Evolutionary conservation across 2,329 filamentous ascomycete species (phyloP).

Genomic region (Ceratocystiopsis sp.): DNA sequence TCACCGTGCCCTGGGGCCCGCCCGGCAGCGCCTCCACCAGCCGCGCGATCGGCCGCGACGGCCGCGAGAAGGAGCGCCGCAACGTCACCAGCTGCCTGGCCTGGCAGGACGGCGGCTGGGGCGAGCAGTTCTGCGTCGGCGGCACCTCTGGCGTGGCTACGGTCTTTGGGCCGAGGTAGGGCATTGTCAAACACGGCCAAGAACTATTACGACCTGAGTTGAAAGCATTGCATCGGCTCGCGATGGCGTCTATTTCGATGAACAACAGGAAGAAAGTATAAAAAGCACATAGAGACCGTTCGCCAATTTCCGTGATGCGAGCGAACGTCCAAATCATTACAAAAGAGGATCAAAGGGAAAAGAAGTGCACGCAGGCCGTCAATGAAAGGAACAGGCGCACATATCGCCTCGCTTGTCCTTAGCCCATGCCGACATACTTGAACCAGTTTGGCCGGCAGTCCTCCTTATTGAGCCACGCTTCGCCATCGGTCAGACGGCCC

Average conservation of each 20-base stretch:
- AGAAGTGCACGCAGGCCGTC: too few relatives aligned
- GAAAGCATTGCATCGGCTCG: too few relatives aligned
- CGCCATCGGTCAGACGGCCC: conserved; percentile 78
- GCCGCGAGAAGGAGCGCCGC: conserved; percentile 38
- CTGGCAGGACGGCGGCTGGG: conserved; percentile 45
- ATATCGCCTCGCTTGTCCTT: conserved; percentile 3
- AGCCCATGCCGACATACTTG: conserved; percentile 77
- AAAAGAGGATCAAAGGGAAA: too few relatives aligned
- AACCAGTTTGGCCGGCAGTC: conserved; percentile 96
- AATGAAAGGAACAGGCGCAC: not conserved
- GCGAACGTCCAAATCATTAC: too few relatives aligned
- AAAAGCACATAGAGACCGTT: conserved; percentile 1
- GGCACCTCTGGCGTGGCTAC: conserved; percentile 50
- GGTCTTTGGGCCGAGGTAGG: conserved; percentile 32
- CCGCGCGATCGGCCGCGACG: conserved; percentile 39
- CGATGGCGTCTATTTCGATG: too few relatives aligned
- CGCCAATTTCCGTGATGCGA: conserved; percentile 5
- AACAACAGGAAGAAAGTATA: not conserved
- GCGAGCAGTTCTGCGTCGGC: conserved; percentile 47
- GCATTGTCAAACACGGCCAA: not conserved
- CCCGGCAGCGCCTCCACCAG: conserved; percentile 25
- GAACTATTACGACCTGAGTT: too few relatives aligned
- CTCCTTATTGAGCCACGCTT: conserved; percentile 68
- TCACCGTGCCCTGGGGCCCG: conserved; percentile 39
- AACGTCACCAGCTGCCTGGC: conserved; percentile 46